Percentiles rank a stretch among this genome's conserved stretches.
These are phyloP conservation scores for Cinnamomum chago DNA, from an alignment of 164 flowering plant species.

Conservation along the genomic window DNA sequence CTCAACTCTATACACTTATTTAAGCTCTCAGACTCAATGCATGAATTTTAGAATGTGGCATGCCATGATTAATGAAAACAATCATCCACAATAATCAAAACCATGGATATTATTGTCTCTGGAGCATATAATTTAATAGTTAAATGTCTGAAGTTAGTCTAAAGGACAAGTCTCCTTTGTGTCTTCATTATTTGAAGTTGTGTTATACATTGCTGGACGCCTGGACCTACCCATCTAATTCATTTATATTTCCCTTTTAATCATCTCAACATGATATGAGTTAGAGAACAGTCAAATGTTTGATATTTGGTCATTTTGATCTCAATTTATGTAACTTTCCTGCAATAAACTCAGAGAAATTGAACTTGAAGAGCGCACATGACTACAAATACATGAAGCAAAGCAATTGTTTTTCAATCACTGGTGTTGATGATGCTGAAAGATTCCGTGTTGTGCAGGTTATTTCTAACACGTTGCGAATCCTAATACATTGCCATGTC, in stretches of 20 bases:
- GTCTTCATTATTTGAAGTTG: background rate
- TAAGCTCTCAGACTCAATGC: no score
- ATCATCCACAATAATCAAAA: no score
- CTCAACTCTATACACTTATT: no score
- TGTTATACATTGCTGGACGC: background rate
- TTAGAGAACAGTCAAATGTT: background rate
- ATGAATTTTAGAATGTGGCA: no score
- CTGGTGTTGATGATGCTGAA: conserved; percentile 90
- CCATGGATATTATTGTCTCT: no score
- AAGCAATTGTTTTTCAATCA: conserved; percentile 69
- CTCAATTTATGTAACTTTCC: background rate
- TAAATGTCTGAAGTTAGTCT: background rate
- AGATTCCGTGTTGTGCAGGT: conserved; percentile 71
- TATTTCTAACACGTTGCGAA: conserved; percentile 5
- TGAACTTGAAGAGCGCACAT: conserved; percentile 58
- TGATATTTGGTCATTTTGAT: background rate
- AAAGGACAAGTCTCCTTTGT: background rate
- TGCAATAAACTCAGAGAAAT: conserved; percentile 54
- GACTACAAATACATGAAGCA: conserved; percentile 89
- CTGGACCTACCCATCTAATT: background rate
- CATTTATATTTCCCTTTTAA: background rate
- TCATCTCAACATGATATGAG: background rate
- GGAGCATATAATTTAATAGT: no score
- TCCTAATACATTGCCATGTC: background rate
- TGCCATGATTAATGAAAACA: no score